Evolutionary conservation across 1,284 basidiomycete species (phyloP).

Genomic region (Microbotryomycetes sp.): DNA sequence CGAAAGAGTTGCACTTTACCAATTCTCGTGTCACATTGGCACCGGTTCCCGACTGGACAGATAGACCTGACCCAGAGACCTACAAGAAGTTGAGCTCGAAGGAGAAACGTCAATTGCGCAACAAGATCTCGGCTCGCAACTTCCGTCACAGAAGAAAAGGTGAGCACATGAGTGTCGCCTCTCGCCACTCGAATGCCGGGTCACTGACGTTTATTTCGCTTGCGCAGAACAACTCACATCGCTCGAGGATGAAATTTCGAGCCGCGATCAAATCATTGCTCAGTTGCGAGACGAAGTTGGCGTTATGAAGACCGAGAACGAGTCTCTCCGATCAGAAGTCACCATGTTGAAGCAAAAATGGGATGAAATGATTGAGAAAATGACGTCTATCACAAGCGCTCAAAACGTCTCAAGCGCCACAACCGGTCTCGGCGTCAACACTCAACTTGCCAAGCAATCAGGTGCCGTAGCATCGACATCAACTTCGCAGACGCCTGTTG

Average conservation of each 20-base stretch:
- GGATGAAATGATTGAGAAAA: constrained; percentile 42
- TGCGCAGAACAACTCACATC: constrained; percentile 61
- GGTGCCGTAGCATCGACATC: constrained; percentile 16
- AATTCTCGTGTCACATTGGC: constrained; percentile 13
- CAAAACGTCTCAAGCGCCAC: constrained; percentile 15
- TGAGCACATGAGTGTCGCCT: constrained; percentile 41
- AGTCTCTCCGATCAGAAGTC: constrained; percentile 75
- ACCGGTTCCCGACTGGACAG: constrained; percentile 37
- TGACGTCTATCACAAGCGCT: constrained; percentile 41
- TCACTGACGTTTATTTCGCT: constrained; percentile 81
- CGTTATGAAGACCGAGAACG: constrained; percentile 56
- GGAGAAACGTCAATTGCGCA: constrained; percentile 91
- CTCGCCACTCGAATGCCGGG: background rate
- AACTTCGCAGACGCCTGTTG: constrained; percentile 2
- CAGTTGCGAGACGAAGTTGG: constrained; percentile 67
- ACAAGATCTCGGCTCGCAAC: constrained; percentile 94
- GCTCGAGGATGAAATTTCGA: constrained; percentile 78
- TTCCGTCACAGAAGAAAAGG: constrained; percentile 90
- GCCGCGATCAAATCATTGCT: constrained; percentile 83
- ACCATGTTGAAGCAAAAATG: constrained; percentile 63
- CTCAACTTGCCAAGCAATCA: constrained; percentile 23
- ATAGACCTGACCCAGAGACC: constrained; percentile 70
- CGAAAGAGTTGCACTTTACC: constrained; percentile 26
- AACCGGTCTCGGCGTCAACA: constrained; percentile 29
- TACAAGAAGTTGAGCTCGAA: constrained; percentile 93